These are phyloP conservation scores for Grammothele lineata DNA, from an alignment of 768 basidiomycete genomes.

Conservation along the genomic window DNA sequence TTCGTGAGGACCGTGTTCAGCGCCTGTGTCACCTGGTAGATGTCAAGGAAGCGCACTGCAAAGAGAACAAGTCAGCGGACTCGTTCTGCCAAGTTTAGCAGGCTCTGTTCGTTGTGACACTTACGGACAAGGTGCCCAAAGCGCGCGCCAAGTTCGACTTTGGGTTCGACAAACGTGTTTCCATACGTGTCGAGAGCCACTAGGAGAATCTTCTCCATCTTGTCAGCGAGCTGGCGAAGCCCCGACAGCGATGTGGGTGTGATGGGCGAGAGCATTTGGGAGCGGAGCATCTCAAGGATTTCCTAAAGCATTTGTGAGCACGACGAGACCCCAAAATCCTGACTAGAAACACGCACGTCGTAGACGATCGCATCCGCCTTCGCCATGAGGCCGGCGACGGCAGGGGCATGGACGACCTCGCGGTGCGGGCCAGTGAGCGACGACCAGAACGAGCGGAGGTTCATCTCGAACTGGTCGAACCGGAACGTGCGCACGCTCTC, in stretches of 20 bases:
- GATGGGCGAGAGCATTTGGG: slow-evolving; percentile 80
- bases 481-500: slow-evolving; percentile 74
- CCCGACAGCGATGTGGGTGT: slow-evolving; percentile 61
- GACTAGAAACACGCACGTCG: slow-evolving; percentile 55
- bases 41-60: slow-evolving; percentile 85
- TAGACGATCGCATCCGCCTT: slow-evolving; percentile 88
- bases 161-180: slow-evolving; percentile 87
- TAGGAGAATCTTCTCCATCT: slow-evolving; percentile 88
- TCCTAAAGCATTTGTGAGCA: slow-evolving; percentile 43
- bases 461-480: slow-evolving; percentile 88
- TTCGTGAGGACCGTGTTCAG: slow-evolving; percentile 85
- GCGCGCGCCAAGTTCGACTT: slow-evolving; percentile 85
- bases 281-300: slow-evolving; percentile 81
- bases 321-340: neutral
- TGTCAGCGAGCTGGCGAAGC: slow-evolving; percentile 78
- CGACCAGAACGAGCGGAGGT: slow-evolving; percentile 83
- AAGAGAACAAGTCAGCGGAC: slow-evolving; percentile 11
- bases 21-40: slow-evolving; percentile 89
- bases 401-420: slow-evolving; percentile 87
- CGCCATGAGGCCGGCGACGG: slow-evolving; percentile 83
- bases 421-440: slow-evolving; percentile 67
- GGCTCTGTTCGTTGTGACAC: slow-evolving; percentile 29
- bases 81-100: too few relatives aligned
- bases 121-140: slow-evolving; percentile 86
- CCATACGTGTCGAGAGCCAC: slow-evolving; percentile 79